Evolutionary conservation across 2,329 filamentous ascomycete genomes (phyloP), one percentile per base, ranked within the genome.

Genomic region (Verticillium nonalfalfae): DNA sequence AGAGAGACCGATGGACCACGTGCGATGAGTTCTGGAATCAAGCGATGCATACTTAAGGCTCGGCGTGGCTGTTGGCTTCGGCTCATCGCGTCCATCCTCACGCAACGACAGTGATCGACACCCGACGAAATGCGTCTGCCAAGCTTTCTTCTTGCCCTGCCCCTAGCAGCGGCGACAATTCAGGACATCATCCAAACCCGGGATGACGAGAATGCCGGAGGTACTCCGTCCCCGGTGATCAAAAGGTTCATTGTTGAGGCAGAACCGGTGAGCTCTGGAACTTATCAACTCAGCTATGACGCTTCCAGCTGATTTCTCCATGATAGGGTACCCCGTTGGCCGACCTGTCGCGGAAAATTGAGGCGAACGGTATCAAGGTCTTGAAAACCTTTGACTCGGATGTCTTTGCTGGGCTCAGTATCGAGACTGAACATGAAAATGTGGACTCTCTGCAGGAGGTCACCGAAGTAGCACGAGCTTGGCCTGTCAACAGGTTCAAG

Each of bases 361-460:
- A 63, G 35, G 61, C 60, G 1, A 59, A 56, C 4, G 66, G 66
- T 7, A 59, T 58, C 13, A 67, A 39, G 7, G 38, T 69, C 7
- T 55, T 66, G 26, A 67, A 63, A 13, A 63, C 64, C 2, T 69
- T 66, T 4, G 40, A 60, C 13, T 62, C 58, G 38, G 72, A 75
- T 59, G 61, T 76, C 31, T 77, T 77, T 52, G 66, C 65, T 5
- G 75, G 75, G 1, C 63, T 75, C 34, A 67, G 70, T 14, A 56
- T 77, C 11, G 69, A 75, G 56, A 70, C 72, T 1, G 68, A 69
- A 18, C 64, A 63, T 4, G 69, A 75, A 40, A 75, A 75, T 50
- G 61, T 69, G 21, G 75, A 77, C 26, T 70, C 70, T 1, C 62
- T 77, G 5, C 67, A 66, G 11, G 45, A 39, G 9, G 31, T 65